A percentile compares a stretch with the other conserved stretches of the same genome.
phyloP scores from a whole-genome alignment of 106 monocot species.

The Vanilla planifolia region DNA sequence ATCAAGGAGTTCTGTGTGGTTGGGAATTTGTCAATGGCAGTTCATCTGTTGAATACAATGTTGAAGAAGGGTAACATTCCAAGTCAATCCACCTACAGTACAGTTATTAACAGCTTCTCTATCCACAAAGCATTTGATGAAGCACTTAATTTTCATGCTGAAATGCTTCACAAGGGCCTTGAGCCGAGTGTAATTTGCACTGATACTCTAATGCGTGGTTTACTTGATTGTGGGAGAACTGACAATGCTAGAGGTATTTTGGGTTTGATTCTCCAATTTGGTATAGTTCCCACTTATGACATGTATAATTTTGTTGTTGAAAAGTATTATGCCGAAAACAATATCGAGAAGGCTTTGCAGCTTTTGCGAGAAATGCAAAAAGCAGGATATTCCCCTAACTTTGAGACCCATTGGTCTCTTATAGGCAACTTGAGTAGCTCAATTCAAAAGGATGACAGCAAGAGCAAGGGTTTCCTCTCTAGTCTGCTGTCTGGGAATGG shows the following conservation, averaged over 20 bases:
- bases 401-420: slow-evolving; percentile 89
- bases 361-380: slow-evolving; percentile 76
- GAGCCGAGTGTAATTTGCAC: slow-evolving; percentile 28
- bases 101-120: slow-evolving; percentile 42
- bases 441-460: slow-evolving; percentile 14
- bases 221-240: slow-evolving; percentile 51
- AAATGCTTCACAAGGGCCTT: slow-evolving; percentile 59
- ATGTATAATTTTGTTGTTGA: slow-evolving; percentile 55
- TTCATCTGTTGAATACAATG: slow-evolving; percentile 69
- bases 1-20: slow-evolving; percentile 51
- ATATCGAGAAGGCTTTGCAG: slow-evolving; percentile 50
- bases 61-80: slow-evolving; percentile 61
- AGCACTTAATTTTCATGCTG: slow-evolving; percentile 72
- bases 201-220: slow-evolving; percentile 38
- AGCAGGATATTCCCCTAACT: slow-evolving; percentile 66
- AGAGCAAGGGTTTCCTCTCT: slow-evolving; percentile 42
- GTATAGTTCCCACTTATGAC: slow-evolving; percentile 28
- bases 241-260: slow-evolving; percentile 54
- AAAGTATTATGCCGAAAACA: slow-evolving; percentile 41
- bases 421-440: slow-evolving; percentile 57
- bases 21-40: slow-evolving; percentile 44
- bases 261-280: slow-evolving; percentile 29
- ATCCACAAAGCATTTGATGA: slow-evolving; percentile 40
- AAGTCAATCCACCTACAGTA: slow-evolving; percentile 61
- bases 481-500: slow-evolving; percentile 46